Conservation (phyloP, 1,139 yeast species). For the Kodamaea derodonti region DNA sequence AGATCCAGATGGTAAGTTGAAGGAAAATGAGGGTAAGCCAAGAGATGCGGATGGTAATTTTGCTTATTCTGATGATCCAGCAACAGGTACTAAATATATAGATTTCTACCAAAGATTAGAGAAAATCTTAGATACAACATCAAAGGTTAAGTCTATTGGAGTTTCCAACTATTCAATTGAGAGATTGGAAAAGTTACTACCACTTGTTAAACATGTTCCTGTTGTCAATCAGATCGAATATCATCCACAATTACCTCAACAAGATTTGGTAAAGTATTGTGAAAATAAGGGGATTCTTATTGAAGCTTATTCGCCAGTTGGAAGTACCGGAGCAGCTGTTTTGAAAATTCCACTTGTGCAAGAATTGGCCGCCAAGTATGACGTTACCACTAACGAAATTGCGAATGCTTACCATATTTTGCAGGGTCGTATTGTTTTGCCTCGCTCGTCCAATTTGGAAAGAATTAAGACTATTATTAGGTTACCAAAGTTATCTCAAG, state of each 20-base stretch:
- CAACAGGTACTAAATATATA: slow-evolving; percentile 34
- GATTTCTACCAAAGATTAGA: slow-evolving; percentile 48
- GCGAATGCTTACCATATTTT: slow-evolving; percentile 37
- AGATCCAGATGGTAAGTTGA: slow-evolving; percentile 25
- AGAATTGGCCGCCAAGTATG: slow-evolving; percentile 29
- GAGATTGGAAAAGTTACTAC: slow-evolving; percentile 24
- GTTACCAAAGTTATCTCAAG: slow-evolving; percentile 38
- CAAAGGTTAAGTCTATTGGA: slow-evolving; percentile 30
- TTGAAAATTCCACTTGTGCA: slow-evolving; percentile 29
- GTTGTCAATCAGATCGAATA: slow-evolving; percentile 36
- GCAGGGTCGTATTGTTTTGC: slow-evolving; percentile 29
- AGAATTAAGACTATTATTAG: slow-evolving; percentile 28
- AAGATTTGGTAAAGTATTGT: slow-evolving; percentile 30
- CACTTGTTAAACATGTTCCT: slow-evolving; percentile 26
- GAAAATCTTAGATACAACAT: slow-evolving; percentile 30
- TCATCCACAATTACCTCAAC: slow-evolving; percentile 38
- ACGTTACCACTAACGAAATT: slow-evolving; percentile 31
- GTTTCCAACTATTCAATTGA: slow-evolving; percentile 32
- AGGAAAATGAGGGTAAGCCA: slow-evolving; percentile 36
- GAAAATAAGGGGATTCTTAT: slow-evolving; percentile 21
- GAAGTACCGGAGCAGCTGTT: slow-evolving; percentile 34
- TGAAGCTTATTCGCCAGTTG: slow-evolving; percentile 36
- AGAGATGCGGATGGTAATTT: slow-evolving; percentile 38
- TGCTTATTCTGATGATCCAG: slow-evolving; percentile 40
- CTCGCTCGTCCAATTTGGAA: slow-evolving; percentile 36